A percentile compares a stretch with the other conserved stretches of the same genome.
phyloP scores from a whole-genome alignment of 768 basidiomycete species.

The Auriscalpium microsporum region DNA sequence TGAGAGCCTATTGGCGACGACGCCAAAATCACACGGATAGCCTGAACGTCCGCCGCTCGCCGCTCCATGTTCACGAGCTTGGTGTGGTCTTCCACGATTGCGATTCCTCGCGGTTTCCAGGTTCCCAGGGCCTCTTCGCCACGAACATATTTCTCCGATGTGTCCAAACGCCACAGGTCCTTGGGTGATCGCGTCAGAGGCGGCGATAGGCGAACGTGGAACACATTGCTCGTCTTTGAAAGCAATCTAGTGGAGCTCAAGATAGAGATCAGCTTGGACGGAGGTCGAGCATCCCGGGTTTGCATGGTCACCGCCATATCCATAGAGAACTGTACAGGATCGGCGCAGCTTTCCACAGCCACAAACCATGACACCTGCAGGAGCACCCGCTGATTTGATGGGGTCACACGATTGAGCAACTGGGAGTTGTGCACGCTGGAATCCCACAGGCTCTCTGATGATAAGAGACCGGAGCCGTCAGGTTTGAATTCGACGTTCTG shows the following conservation, averaged over 20 bases:
- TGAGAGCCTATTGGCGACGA: constrained; percentile 38
- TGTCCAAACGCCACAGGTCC: constrained; percentile 93
- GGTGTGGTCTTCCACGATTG: constrained; percentile 80
- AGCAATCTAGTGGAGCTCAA: constrained; percentile 73
- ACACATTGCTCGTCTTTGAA: constrained; percentile 75
- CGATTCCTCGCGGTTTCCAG: constrained; percentile 87
- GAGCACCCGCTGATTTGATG: constrained; percentile 67
- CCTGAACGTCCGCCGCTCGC: constrained; percentile 83
- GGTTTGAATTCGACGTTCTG: constrained; percentile 68
- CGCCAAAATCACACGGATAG: constrained; percentile 69
- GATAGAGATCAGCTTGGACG: constrained; percentile 67
- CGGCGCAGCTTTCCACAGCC: constrained; percentile 73
- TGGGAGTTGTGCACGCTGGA: constrained; percentile 83
- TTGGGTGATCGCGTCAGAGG: constrained; percentile 78
- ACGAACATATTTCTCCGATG: constrained; percentile 87
- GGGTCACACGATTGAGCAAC: constrained; percentile 79
- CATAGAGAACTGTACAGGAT: constrained; percentile 83
- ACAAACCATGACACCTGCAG: constrained; percentile 72
- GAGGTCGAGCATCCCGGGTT: constrained; percentile 76
- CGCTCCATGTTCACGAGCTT: constrained; percentile 64
- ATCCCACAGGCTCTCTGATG: constrained; percentile 81
- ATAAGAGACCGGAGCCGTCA: constrained; percentile 72
- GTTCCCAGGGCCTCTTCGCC: constrained; percentile 78
- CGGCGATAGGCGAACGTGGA: constrained; percentile 72
- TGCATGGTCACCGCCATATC: constrained; percentile 82